Conservation (phyloP, 345 rosid species). For the Citrus hindsii region DNA sequence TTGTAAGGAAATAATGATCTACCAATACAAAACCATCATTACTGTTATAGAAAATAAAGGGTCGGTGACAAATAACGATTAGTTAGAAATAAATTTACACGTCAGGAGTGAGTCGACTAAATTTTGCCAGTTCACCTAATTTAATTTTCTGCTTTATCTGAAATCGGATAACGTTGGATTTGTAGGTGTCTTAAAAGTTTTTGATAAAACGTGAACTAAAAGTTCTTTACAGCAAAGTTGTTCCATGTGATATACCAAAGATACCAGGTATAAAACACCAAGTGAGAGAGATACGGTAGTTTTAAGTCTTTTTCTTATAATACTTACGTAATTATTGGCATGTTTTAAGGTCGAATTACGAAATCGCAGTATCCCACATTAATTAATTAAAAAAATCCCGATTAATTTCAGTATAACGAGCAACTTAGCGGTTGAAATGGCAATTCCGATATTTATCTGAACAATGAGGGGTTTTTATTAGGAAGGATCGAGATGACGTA, state of each 20-base stretch:
- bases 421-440: neutral
- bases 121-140: slow-evolving; percentile 15
- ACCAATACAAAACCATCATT: neutral
- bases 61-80: slow-evolving; percentile 1
- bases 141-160: slow-evolving; percentile 19
- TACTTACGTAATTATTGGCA: neutral
- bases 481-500: neutral
- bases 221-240: slow-evolving; percentile 20
- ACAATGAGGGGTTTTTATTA: neutral
- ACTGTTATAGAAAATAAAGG: neutral
- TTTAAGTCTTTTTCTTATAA: neutral
- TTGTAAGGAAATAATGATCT: neutral
- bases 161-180: slow-evolving; percentile 34
- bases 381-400: neutral
- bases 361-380: neutral
- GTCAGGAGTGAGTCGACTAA: slow-evolving; percentile 22
- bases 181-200: neutral
- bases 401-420: neutral
- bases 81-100: slow-evolving; percentile 9
- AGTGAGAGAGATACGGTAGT: neutral
- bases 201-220: slow-evolving; percentile 23
- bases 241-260: neutral
- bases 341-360: neutral
- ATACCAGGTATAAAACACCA: neutral
- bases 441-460: neutral